Evolutionary conservation across 305 asterid species (phyloP).

Genomic region (Striga hermonthica): DNA sequence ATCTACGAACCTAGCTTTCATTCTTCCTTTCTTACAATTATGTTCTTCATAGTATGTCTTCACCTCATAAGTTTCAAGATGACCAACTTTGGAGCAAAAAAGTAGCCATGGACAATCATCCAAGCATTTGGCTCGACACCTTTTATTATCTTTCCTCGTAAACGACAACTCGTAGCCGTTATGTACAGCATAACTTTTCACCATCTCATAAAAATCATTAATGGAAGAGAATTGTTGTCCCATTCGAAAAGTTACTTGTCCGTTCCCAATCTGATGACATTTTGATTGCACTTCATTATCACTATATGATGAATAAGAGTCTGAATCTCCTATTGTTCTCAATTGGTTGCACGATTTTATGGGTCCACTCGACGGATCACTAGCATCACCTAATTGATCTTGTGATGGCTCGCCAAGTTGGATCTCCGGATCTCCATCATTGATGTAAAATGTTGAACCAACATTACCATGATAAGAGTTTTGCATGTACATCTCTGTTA

Average conservation of each 20-base stretch:
- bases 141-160: conserved; percentile 10
- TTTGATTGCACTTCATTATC: not conserved
- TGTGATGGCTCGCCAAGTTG: not conserved
- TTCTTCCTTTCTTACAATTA: conserved; percentile 1
- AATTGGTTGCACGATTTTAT: not conserved
- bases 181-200: not conserved
- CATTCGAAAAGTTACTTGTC: not conserved
- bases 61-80: conserved; percentile 9
- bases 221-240: not conserved
- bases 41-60: conserved; percentile 14
- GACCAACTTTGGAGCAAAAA: conserved; percentile 15
- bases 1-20: not conserved
- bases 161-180: not conserved
- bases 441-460: not conserved
- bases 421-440: not conserved
- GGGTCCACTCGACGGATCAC: not conserved
- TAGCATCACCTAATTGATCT: not conserved
- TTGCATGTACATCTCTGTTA: not conserved
- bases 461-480: not conserved
- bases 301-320: not conserved
- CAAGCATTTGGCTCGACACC: not conserved
- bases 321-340: not conserved
- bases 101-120: conserved; percentile 13
- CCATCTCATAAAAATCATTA: conserved; percentile 10
- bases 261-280: not conserved